These are phyloP conservation scores for Parietichytrium sp. DNA, from an alignment of 108 stramenopile genomes.

Conservation along the genomic window DNA sequence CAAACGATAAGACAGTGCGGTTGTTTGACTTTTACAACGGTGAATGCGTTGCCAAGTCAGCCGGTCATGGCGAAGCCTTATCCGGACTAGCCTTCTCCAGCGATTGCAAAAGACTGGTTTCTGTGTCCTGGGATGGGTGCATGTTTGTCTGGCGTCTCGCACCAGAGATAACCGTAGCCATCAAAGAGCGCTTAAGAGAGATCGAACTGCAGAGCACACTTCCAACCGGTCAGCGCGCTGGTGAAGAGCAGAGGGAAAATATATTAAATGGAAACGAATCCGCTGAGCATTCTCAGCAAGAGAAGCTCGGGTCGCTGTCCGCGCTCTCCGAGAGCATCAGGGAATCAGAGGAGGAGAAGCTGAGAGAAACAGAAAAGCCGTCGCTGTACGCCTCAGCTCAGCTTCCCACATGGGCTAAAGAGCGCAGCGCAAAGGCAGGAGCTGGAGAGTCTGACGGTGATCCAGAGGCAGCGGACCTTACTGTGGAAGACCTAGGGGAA, in stretches of 20 bases:
- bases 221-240: background rate
- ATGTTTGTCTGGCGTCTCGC: constrained; percentile 50
- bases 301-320: background rate
- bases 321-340: background rate
- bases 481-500: background rate
- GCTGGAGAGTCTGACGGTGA: background rate
- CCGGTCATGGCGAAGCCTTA: constrained; percentile 41
- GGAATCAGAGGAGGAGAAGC: background rate
- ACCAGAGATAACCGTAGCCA: constrained; percentile 21
- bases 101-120: constrained; percentile 45
- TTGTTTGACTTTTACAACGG: constrained; percentile 47
- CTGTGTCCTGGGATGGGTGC: constrained; percentile 40
- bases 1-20: constrained; percentile 42
- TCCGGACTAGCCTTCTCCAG: constrained; percentile 41
- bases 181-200: constrained; percentile 40
- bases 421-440: background rate
- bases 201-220: background rate
- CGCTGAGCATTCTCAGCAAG: background rate
- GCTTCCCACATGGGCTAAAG: background rate
- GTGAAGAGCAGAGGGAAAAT: background rate
- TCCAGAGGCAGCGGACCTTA: background rate
- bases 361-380: background rate
- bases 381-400: background rate
- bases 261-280: background rate
- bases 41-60: constrained; percentile 39